phyloP scores from a whole-genome alignment of 2,329 filamentous ascomycete genomes.

The Cordyceps pruinosa region DNA sequence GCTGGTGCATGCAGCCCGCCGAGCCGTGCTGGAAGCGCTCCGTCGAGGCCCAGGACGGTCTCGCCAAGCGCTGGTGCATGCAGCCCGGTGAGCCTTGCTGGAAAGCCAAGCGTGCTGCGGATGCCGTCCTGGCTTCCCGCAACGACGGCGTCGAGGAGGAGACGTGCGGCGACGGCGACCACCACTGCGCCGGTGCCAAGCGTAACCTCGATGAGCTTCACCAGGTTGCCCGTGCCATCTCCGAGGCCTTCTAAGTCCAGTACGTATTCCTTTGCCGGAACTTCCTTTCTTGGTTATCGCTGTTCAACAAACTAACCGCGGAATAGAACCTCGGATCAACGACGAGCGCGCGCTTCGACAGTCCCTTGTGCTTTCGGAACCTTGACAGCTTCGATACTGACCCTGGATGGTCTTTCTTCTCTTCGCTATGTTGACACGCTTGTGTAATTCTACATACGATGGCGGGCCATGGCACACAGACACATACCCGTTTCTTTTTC shows the following conservation, averaged over 20 bases:
- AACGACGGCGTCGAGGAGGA: constrained; percentile 20
- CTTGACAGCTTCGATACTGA: neutral
- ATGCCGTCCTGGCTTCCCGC: constrained; percentile 27
- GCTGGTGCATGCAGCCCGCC: constrained; percentile 32
- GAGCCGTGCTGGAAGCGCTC: constrained; percentile 32
- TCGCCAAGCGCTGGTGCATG: neutral
- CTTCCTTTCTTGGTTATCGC: neutral
- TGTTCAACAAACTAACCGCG: neutral
- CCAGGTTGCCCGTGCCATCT: constrained; percentile 22
- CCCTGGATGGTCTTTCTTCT: neutral
- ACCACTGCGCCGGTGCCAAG: constrained; percentile 33
- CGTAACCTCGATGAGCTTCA: constrained; percentile 25
- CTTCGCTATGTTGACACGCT: neutral
- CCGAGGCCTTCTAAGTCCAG: constrained; percentile 20
- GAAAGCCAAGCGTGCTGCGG: constrained; percentile 29
- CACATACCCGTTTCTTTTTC: constrained; percentile 4
- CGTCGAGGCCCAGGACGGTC: neutral
- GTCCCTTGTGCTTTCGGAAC: neutral
- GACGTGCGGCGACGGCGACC: constrained; percentile 24
- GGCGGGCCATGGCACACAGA: constrained; percentile 1
- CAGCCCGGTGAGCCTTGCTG: neutral
- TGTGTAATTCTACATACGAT: neutral
- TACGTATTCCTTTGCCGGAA: too few species aligned
- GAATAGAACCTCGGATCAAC: neutral
- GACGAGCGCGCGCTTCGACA: neutral